Evolutionary conservation across 2,329 filamentous ascomycete genomes (phyloP).

Genomic region (Dryadomyces quercus-mongolicae): DNA sequence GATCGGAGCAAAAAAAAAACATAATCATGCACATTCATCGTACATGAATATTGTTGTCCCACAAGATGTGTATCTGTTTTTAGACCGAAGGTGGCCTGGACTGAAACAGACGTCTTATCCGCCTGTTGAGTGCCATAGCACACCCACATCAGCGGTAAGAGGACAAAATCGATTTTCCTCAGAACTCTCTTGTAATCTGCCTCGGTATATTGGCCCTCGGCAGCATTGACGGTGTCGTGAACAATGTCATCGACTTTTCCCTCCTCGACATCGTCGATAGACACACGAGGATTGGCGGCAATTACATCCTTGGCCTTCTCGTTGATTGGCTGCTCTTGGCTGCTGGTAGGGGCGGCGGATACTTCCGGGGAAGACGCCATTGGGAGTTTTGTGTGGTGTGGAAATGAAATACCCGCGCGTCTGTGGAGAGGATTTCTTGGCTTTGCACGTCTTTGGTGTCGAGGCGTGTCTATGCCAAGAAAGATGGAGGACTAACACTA

Average conservation of each 20-base stretch:
- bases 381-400: background rate
- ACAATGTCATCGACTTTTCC: background rate
- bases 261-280: background rate
- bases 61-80: slow-evolving; percentile 16
- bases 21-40: background rate
- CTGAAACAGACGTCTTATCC: slow-evolving; percentile 30
- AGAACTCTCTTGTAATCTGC: slow-evolving; percentile 13
- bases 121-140: slow-evolving; percentile 34
- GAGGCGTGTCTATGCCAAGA: background rate
- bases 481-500: background rate
- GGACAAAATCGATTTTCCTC: slow-evolving; percentile 23
- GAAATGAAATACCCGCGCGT: background rate
- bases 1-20: background rate
- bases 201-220: slow-evolving; percentile 2
- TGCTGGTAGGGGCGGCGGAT: background rate
- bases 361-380: background rate
- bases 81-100: slow-evolving; percentile 26
- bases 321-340: background rate
- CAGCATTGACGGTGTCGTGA: background rate
- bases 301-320: background rate
- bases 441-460: background rate
- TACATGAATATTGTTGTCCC: slow-evolving; percentile 15
- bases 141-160: slow-evolving; percentile 25
- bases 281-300: background rate
- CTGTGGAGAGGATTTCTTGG: background rate